phyloP scores from a whole-genome alignment of 2,329 filamentous ascomycete species.

The Ilyonectria robusta region DNA sequence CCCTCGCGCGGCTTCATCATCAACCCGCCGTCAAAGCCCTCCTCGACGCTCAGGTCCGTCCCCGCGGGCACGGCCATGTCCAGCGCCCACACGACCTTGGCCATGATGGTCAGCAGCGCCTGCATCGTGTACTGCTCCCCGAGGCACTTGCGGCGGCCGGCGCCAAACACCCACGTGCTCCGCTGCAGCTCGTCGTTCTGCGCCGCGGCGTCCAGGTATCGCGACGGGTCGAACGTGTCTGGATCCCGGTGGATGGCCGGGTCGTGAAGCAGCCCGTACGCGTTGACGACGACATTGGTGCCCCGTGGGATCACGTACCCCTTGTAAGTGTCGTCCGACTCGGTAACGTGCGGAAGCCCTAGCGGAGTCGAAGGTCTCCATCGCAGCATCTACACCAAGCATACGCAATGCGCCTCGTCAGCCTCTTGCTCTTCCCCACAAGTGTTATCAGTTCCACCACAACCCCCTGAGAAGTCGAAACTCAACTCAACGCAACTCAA shows the following conservation, averaged over 20 bases:
- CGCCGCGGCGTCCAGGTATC: slow-evolving; percentile 41
- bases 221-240: slow-evolving; percentile 46
- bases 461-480: not conserved
- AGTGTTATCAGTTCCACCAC: not conserved
- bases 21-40: slow-evolving; percentile 44
- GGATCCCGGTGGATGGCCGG: slow-evolving; percentile 43
- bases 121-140: slow-evolving; percentile 65
- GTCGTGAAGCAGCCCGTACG: slow-evolving; percentile 50
- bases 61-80: slow-evolving; percentile 47
- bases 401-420: slow-evolving; percentile 22
- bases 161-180: slow-evolving; percentile 61
- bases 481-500: not conserved
- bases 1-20: slow-evolving; percentile 35
- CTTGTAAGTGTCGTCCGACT: slow-evolving; percentile 63
- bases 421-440: not conserved
- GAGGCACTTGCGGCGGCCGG: slow-evolving; percentile 62
- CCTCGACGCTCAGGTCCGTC: slow-evolving; percentile 45
- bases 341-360: slow-evolving; percentile 62
- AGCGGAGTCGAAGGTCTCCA: slow-evolving; percentile 60
- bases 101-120: slow-evolving; percentile 56
- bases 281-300: slow-evolving; percentile 57
- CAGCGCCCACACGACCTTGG: slow-evolving; percentile 65
- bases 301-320: slow-evolving; percentile 64
- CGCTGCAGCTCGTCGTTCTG: slow-evolving; percentile 34
- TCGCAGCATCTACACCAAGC: slow-evolving; percentile 43